These are phyloP conservation scores for Akanthomyces lecanii DNA, from an alignment of 2,329 filamentous ascomycete genomes.

Conservation along the genomic window DNA sequence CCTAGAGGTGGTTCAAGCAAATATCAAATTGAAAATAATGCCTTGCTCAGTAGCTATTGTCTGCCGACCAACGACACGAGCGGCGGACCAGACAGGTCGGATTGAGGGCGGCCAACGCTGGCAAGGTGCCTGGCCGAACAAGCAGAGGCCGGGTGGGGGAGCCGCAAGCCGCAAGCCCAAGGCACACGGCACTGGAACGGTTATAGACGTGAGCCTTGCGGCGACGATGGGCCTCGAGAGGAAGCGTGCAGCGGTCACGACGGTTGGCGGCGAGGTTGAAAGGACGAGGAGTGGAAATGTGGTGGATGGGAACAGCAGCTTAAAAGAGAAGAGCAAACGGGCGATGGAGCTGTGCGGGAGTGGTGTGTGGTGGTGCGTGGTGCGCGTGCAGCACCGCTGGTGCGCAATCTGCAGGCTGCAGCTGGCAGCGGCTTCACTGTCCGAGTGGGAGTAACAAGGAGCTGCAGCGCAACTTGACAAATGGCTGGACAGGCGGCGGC, in stretches of 20 bases:
- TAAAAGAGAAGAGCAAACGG: constrained; percentile 11
- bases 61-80: neutral
- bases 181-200: neutral
- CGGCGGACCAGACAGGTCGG: neutral
- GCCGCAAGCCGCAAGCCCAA: neutral
- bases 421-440: constrained; percentile 4
- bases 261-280: constrained; percentile 8
- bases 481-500: neutral
- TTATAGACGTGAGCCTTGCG: neutral
- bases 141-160: constrained; percentile 8
- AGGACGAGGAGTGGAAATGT: neutral
- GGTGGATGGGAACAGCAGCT: constrained; percentile 2
- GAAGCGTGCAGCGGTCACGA: neutral
- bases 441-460: neutral
- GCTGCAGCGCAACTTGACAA: neutral
- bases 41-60: neutral
- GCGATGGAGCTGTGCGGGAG: constrained; percentile 7
- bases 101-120: neutral
- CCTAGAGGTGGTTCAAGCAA: neutral
- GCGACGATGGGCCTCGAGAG: neutral
- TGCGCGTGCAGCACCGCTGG: neutral
- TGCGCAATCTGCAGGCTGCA: neutral
- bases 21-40: neutral
- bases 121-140: constrained; percentile 9
- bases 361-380: neutral